Base-by-base conservation (phyloP, 139 green algal species). In the Raphidocelis subcapitata region DNA sequence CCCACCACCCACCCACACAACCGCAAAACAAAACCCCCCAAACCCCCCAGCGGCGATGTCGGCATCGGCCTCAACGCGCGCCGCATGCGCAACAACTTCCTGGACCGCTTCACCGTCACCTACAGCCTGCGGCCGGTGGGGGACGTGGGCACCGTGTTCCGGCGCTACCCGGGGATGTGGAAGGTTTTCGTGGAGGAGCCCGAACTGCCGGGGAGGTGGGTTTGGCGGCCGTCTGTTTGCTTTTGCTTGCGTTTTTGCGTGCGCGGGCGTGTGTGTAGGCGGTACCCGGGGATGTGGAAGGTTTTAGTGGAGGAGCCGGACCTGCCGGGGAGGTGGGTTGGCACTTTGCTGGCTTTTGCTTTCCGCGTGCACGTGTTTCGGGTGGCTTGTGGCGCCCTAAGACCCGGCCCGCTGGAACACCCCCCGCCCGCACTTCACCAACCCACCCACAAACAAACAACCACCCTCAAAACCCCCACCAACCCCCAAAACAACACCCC, bases 61-160 rank as follows among this genome's bases (percentile, higher is more conserved):
- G 95, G 95, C 4, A 81, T 99, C 32, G 95, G 95, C 5, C 79
- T 99, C 49, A 98, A 94, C 69, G 84, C 95, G 44, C 85, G 95
- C 26, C 84, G 93, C 47, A 80, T 97, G 82, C 81, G 84, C 28
- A 78, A 93, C 23, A 65, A 79, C 18, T 97, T 97, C 79, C 76
- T 94, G n/a, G 73, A 72, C 18, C 77, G 74, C n/a, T 97, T 98
- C 81, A 79, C 72, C 44, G 85, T 90, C 24, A 91, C 87, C 46
- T 99, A 98, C 85, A 92, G 79, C 2, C 74, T 99, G 70, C 79
- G 94, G 14, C 95, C 95, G 15, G 85, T 98, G 36, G 81, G 75
- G 5, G 84, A 90, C 26, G 70, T 91, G 3, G 91, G 89, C 70
- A 86, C 79, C 24, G 83, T 95, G 16, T 95, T 91, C 77, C 73